Base-by-base conservation (phyloP, 352 stramenopile species). In the Phytophthora ohioensis region DNA sequence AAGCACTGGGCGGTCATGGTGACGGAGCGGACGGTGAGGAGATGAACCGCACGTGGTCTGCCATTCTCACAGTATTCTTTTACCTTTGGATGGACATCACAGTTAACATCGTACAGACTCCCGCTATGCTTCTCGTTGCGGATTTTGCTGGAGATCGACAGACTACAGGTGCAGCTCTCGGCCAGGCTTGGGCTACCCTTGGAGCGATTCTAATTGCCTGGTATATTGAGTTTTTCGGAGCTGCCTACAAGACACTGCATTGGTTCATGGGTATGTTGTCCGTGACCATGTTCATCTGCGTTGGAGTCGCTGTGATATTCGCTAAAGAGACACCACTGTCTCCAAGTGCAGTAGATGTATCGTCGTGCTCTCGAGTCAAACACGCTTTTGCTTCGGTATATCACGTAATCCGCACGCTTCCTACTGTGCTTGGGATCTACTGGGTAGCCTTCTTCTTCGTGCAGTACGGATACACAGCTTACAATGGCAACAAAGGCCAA, bases 1-100 rank as follows among this genome's bases (percentile, higher is more conserved):
- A 84, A 54, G 77, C 75, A 4, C 38, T 82, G 5, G 80, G 80
- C 4, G 82, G 89, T 38, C 60, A 71, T 7, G 69, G 69, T 13
- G 64, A 71, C 31, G 79, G 76, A 12, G 52, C 51, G 1, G 60
- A 71, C 3, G 69, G 67, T 17, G 64, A 67, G 5, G 43, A 62
- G 34, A 79, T 60, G 5, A 61, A 79, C 21, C 82, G 76, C 47
- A 77, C 48, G 10, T 89, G 79, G 78, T 89, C 82, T 0, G 59
- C 74, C 1, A 41, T 86, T 5, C 66, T 91, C 45, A 87, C 71
- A 2, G 64, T 88, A 1, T 39, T 85, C 15, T 86, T 84, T 57
- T 89, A 91, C 73, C 56, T 76, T 3, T 89, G 82, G 79, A 91
- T 89, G 82, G 82, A 91, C 57, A 75, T 91, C 32, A 86, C 79